Evolutionary conservation across 1,284 basidiomycete species (phyloP).

Genomic region (Tilletiaria anomala): DNA sequence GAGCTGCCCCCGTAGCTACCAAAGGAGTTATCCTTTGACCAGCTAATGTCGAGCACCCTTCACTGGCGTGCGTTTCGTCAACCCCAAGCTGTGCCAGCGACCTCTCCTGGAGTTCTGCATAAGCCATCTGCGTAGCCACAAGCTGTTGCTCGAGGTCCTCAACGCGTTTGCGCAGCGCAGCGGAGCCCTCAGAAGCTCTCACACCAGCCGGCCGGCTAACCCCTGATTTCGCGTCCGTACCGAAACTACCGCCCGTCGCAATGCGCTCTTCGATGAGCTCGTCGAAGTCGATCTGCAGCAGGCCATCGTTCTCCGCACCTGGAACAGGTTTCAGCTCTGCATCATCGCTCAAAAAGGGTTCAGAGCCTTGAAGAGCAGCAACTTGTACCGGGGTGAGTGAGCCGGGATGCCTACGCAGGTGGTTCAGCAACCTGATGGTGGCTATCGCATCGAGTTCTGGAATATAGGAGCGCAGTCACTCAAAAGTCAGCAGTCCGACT

Average conservation of each 20-base stretch:
- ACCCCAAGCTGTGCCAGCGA: conserved; percentile 1
- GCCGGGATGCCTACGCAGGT: conserved; percentile 12
- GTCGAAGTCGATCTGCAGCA: conserved; percentile 32
- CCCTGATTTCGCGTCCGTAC: not conserved
- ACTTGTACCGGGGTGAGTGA: conserved; percentile 7
- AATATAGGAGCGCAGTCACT: not conserved
- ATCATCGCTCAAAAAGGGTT: conserved; percentile 18
- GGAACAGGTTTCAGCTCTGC: conserved; percentile 27
- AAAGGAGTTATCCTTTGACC: not conserved
- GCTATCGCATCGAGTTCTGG: conserved; percentile 26
- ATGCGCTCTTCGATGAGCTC: conserved; percentile 1
- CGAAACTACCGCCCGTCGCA: too few species aligned
- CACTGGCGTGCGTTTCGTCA: too few species aligned
- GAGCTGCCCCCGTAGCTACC: conserved; percentile 19
- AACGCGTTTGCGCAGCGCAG: conserved; percentile 2
- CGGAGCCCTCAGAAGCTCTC: not conserved
- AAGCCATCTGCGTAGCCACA: conserved; percentile 10
- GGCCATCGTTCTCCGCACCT: conserved; percentile 31
- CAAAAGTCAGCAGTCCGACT: too few species aligned
- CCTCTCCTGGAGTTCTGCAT: conserved; percentile 14
- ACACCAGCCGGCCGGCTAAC: too few species aligned
- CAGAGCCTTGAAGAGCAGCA: conserved; percentile 5
- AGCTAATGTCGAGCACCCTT: too few species aligned
- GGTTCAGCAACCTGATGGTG: conserved; percentile 34
- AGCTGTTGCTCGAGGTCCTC: conserved; percentile 18